phyloP scores from a whole-genome alignment of 1,284 basidiomycete species.

The Fomitopsis betulina region DNA sequence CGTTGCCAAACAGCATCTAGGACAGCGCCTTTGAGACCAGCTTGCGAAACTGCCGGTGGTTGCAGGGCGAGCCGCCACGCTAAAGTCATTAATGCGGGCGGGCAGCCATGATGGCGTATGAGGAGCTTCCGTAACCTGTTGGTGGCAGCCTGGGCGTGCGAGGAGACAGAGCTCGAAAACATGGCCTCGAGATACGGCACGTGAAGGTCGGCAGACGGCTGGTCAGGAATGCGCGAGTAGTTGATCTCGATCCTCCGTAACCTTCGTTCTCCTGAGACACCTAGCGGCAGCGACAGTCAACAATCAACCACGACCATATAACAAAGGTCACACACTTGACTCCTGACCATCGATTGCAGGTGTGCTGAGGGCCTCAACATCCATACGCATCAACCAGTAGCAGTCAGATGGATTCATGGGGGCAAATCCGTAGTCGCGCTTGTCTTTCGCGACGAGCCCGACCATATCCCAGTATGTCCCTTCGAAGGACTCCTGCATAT shows the following conservation, averaged over 20 bases:
- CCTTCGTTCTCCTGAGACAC: too few relatives aligned
- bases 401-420: slow-evolving; percentile 29
- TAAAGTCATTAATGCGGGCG: slow-evolving; percentile 22
- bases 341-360: background rate
- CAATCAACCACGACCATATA: background rate
- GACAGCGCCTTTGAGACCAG: slow-evolving; percentile 4
- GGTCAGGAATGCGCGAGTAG: slow-evolving; percentile 12
- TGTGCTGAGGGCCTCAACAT: slow-evolving; percentile 19
- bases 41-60: background rate
- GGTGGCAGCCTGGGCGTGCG: slow-evolving; percentile 7
- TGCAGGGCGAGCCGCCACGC: slow-evolving; percentile 25
- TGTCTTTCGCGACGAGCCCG: slow-evolving; percentile 22
- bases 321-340: background rate
- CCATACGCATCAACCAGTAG: slow-evolving; percentile 39
- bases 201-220: slow-evolving; percentile 16
- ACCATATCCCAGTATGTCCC: slow-evolving; percentile 34
- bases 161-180: slow-evolving; percentile 5
- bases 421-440: slow-evolving; percentile 19
- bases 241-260: slow-evolving; percentile 5
- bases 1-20: slow-evolving; percentile 8
- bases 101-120: slow-evolving; percentile 7
- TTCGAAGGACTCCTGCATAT: slow-evolving; percentile 12
- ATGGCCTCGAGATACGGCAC: slow-evolving; percentile 22
- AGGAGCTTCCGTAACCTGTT: slow-evolving; percentile 14
- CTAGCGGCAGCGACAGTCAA: background rate